A percentile compares a stretch with the other conserved stretches of the same genome.
Evolutionary conservation across 208 protist genomes (phyloP).

Genomic region (Crithidia bombi): DNA sequence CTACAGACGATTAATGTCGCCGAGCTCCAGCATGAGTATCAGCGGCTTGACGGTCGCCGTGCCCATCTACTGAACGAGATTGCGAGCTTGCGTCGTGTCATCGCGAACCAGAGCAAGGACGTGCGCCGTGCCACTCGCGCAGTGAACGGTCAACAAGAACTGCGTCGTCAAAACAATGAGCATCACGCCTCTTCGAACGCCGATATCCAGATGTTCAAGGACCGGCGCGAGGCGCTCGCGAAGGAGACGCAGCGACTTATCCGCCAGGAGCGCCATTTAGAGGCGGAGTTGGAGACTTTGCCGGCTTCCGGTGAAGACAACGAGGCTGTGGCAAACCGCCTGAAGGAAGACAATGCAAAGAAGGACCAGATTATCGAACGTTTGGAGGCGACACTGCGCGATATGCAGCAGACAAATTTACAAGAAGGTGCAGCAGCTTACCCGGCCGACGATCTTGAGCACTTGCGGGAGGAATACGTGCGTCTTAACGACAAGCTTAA

Average conservation of each 20-base stretch:
- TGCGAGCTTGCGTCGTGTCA: conserved; percentile 73
- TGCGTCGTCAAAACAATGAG: conserved; percentile 71
- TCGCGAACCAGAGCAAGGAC: conserved; percentile 76
- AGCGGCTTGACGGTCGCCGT: conserved; percentile 58
- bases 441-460: conserved; percentile 40
- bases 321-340: conserved; percentile 35
- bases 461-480: conserved; percentile 81
- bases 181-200: conserved; percentile 57
- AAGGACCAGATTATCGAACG: conserved; percentile 55
- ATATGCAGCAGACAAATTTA: conserved; percentile 14
- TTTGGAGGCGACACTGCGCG: conserved; percentile 48
- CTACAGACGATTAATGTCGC: conserved; percentile 62
- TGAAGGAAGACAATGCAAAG: conserved; percentile 57
- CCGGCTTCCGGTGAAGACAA: conserved; percentile 33
- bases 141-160: conserved; percentile 50
- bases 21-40: conserved; percentile 76
- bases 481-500: conserved; percentile 71
- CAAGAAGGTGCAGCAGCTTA: background rate
- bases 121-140: conserved; percentile 63
- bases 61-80: conserved; percentile 80
- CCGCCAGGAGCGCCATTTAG: conserved; percentile 32
- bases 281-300: conserved; percentile 28
- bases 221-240: conserved; percentile 54
- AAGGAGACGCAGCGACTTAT: conserved; percentile 40
- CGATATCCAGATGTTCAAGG: conserved; percentile 75